phyloP scores from a whole-genome alignment of 1,284 basidiomycete species.

The Ceratobasidium theobromae region DNA sequence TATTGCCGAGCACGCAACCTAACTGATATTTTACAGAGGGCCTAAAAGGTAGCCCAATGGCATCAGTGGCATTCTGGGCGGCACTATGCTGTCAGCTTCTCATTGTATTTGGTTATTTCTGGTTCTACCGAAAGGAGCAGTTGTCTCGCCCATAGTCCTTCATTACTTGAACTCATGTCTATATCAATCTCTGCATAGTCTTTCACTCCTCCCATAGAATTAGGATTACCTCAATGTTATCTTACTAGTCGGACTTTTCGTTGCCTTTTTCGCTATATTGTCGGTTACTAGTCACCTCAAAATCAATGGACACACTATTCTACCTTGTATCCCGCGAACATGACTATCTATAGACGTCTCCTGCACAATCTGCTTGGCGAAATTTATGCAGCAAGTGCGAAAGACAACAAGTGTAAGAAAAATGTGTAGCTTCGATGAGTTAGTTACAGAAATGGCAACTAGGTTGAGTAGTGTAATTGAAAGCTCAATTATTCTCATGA shows the following conservation, averaged over 20 bases:
- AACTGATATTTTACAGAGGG: slow-evolving; percentile 34
- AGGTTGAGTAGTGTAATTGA: too few relatives aligned
- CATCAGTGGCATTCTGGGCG: slow-evolving; percentile 82
- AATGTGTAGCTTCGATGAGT: too few relatives aligned
- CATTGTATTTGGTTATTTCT: slow-evolving; percentile 89
- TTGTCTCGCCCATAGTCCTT: slow-evolving; percentile 43
- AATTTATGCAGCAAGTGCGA: too few relatives aligned
- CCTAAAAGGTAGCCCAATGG: slow-evolving; percentile 66
- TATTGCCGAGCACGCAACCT: slow-evolving; percentile 11
- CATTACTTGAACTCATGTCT: slow-evolving; percentile 22
- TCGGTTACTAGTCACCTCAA: slow-evolving; percentile 30
- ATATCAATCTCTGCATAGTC: slow-evolving; percentile 31
- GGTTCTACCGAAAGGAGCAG: slow-evolving; percentile 91
- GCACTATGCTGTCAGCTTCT: slow-evolving; percentile 76
- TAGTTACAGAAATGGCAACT: too few relatives aligned
- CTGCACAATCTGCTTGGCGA: too few relatives aligned
- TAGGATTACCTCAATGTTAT: slow-evolving; percentile 15
- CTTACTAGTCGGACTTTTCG: slow-evolving; percentile 24
- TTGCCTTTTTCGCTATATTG: slow-evolving; percentile 27
- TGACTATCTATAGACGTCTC: too few relatives aligned
- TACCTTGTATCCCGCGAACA: slow-evolving; percentile 3
- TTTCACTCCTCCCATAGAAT: slow-evolving; percentile 28
- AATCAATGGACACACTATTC: slow-evolving; percentile 33
- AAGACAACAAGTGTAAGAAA: too few relatives aligned
- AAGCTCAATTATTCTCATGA: too few relatives aligned